Conservation (phyloP, 1,284 basidiomycete genomes). For the Cerrena zonata region DNA sequence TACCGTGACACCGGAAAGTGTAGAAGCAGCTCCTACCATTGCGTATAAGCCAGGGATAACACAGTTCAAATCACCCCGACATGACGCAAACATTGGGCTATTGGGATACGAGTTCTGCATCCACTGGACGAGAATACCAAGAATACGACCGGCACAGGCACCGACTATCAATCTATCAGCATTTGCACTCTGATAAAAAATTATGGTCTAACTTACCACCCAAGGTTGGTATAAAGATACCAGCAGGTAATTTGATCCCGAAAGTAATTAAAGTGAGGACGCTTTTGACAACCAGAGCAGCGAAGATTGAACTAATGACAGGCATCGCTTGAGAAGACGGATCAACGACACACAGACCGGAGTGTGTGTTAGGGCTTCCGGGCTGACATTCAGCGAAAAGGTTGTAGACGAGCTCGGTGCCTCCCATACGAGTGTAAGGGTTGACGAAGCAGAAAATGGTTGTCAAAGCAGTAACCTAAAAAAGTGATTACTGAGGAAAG, state of each 20-base stretch:
- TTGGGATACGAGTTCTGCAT: slow-evolving; percentile 65
- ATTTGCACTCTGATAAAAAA: no score
- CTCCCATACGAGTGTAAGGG: slow-evolving; percentile 88
- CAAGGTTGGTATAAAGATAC: slow-evolving; percentile 95
- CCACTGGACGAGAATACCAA: slow-evolving; percentile 82
- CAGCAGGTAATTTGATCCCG: slow-evolving; percentile 89
- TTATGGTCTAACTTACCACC: slow-evolving; percentile 40
- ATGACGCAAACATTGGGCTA: slow-evolving; percentile 58
- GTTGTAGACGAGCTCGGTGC: slow-evolving; percentile 88
- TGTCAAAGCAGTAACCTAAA: slow-evolving; percentile 72
- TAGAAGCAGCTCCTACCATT: slow-evolving; percentile 87
- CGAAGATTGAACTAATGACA: slow-evolving; percentile 61
- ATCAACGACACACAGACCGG: slow-evolving; percentile 67
- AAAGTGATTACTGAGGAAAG: slow-evolving; percentile 7
- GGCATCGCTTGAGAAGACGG: slow-evolving; percentile 63
- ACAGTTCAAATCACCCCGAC: slow-evolving; percentile 62
- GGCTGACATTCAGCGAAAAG: slow-evolving; percentile 82
- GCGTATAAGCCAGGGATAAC: slow-evolving; percentile 84
- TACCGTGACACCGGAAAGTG: slow-evolving; percentile 84
- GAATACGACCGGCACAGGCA: slow-evolving; percentile 85
- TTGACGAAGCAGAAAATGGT: slow-evolving; percentile 81
- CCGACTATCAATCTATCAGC: slow-evolving; percentile 53
- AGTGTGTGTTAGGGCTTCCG: slow-evolving; percentile 50
- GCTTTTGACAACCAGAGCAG: slow-evolving; percentile 79
- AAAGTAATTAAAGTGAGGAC: slow-evolving; percentile 87